Evolutionary conservation across 805 yeast species (phyloP).

Genomic region (Starmerella davenportii): DNA sequence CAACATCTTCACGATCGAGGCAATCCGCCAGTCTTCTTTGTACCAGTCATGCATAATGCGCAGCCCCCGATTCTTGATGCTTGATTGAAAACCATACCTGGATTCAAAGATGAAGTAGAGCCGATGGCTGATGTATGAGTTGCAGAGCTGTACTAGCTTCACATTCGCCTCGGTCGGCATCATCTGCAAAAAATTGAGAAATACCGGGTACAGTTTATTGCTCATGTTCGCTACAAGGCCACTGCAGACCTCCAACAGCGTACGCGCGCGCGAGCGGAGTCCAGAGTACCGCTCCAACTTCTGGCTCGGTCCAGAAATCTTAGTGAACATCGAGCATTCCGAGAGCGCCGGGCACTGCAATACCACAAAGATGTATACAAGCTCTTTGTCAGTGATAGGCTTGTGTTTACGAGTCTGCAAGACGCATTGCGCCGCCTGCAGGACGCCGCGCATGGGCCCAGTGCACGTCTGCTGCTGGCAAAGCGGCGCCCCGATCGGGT

Average conservation of each 20-base stretch:
- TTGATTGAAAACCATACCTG: conserved; percentile 11
- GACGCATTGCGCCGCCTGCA: conserved; percentile 18
- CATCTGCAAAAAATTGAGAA: conserved; percentile 23
- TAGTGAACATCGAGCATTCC: conserved; percentile 20
- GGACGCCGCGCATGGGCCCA: conserved; percentile 17
- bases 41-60: conserved; percentile 33
- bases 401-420: conserved; percentile 13
- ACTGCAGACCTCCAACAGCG: conserved; percentile 46
- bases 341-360: conserved; percentile 17
- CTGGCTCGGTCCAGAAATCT: conserved; percentile 19
- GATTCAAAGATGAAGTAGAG: conserved; percentile 28
- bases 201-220: background rate
- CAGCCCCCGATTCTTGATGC: conserved; percentile 5
- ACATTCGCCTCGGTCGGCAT: conserved; percentile 29
- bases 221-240: conserved; percentile 39
- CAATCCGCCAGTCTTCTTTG: conserved; percentile 66
- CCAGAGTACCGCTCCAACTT: conserved; percentile 17
- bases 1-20: conserved; percentile 44
- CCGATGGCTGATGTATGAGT: conserved; percentile 63
- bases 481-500: background rate
- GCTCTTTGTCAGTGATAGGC: conserved; percentile 10
- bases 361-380: conserved; percentile 13
- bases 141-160: conserved; percentile 45
- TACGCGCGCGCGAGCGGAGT: conserved; percentile 31
- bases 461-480: background rate